Conservation (phyloP, 139 green algal species). For the Zygnema circumcarinatum region DNA sequence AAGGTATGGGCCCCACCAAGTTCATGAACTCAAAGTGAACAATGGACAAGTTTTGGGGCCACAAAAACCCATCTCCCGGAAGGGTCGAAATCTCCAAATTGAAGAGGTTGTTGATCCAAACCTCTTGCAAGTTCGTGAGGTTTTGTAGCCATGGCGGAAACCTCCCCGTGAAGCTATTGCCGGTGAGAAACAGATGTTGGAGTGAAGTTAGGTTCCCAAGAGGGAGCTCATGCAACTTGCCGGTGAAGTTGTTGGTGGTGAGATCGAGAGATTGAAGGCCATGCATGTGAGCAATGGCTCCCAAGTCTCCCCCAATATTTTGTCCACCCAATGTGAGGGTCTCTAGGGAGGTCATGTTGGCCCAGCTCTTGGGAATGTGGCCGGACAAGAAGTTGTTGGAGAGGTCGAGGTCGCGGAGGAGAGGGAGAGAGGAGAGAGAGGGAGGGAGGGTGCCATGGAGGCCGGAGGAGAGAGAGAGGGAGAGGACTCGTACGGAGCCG, state of each 20-base stretch:
- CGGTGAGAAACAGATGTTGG: neutral
- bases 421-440: neutral
- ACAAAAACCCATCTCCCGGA: neutral
- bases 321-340: neutral
- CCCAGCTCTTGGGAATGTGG: neutral
- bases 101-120: neutral
- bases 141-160: neutral
- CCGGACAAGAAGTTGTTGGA: neutral
- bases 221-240: neutral
- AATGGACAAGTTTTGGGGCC: neutral
- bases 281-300: neutral
- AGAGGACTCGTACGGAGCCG: neutral
- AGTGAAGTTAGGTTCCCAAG: neutral
- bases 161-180: neutral
- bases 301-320: neutral
- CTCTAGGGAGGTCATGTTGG: neutral
- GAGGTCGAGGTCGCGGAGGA: neutral
- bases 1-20: neutral
- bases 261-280: neutral
- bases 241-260: neutral
- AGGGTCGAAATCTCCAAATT: neutral
- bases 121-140: neutral
- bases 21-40: neutral
- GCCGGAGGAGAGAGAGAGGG: neutral
- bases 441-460: neutral